phyloP scores from a whole-genome alignment of 1,139 yeast species.

The Sporopachydermia cereana region DNA sequence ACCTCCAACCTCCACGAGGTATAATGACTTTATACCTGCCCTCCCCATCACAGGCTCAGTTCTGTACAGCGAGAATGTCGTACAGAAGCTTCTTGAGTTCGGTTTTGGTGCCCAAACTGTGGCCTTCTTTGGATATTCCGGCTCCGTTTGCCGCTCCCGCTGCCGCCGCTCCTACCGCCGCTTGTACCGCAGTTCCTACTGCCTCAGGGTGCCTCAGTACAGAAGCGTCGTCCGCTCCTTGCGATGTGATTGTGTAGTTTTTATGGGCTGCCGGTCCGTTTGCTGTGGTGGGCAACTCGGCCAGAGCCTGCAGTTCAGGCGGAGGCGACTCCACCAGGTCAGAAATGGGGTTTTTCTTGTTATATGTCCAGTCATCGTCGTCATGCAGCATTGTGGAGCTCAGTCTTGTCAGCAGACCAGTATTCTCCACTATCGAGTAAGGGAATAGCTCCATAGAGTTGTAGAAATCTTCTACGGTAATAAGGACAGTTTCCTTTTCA shows the following conservation, averaged over 20 bases:
- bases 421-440: constrained; percentile 47
- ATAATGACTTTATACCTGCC: too few species aligned
- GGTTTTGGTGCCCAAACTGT: constrained; percentile 48
- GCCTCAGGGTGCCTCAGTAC: too few species aligned
- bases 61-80: constrained; percentile 30
- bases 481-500: constrained; percentile 29
- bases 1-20: too few species aligned
- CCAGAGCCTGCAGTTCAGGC: too few species aligned
- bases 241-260: too few species aligned
- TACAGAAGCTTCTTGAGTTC: constrained; percentile 64
- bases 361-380: constrained; percentile 37
- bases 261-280: too few species aligned
- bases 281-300: too few species aligned
- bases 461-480: constrained; percentile 52
- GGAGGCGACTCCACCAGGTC: not conserved
- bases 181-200: too few species aligned
- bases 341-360: constrained; percentile 15
- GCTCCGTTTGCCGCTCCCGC: too few species aligned
- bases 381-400: constrained; percentile 44
- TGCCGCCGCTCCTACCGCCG: too few species aligned
- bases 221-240: too few species aligned
- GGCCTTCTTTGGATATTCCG: too few species aligned
- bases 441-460: constrained; percentile 57
- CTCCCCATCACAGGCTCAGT: not conserved
- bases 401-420: constrained; percentile 45